Conservation (phyloP, 441 rosid species). For the Mallotus japonicus region DNA sequence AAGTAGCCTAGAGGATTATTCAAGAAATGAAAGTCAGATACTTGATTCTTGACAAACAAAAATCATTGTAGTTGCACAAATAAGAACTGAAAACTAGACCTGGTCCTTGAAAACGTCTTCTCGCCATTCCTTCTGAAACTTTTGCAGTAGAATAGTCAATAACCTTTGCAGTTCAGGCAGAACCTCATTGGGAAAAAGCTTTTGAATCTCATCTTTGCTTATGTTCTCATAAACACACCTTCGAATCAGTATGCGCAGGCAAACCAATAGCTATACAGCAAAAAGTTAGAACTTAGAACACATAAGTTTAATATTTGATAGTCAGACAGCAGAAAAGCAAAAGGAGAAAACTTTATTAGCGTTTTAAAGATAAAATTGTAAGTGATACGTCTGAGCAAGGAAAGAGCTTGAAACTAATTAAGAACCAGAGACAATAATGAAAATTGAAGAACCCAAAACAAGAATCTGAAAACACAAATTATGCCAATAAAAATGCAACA, state of each 20-base stretch:
- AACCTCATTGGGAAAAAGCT: slow-evolving; percentile 55
- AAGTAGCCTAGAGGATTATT: slow-evolving; percentile 31
- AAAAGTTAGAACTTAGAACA: not conserved
- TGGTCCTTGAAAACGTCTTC: slow-evolving; percentile 50
- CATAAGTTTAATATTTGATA: not conserved
- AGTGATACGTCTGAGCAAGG: not conserved
- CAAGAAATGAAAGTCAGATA: not conserved
- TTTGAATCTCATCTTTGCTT: slow-evolving; percentile 48
- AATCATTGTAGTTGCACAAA: not conserved
- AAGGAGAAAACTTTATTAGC: not conserved
- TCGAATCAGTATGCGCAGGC: slow-evolving; percentile 61
- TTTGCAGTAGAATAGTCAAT: slow-evolving; percentile 52
- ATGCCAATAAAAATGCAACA: not conserved
- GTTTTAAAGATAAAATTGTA: no score
- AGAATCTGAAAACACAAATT: slow-evolving; percentile 6
- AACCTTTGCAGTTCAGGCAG: slow-evolving; percentile 56
- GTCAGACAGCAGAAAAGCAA: not conserved
- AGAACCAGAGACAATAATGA: not conserved
- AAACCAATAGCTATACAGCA: slow-evolving; percentile 49
- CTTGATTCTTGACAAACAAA: not conserved
- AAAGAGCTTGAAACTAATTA: not conserved
- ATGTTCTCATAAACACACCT: slow-evolving; percentile 48
- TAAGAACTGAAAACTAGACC: slow-evolving; percentile 26
- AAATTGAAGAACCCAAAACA: not conserved
- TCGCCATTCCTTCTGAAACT: slow-evolving; percentile 61